Percentiles rank a stretch among this genome's conserved stretches.
These are phyloP conservation scores for Austroboletus novae-zelandiae DNA, from an alignment of 1,284 basidiomycete species.

Conservation along the genomic window DNA sequence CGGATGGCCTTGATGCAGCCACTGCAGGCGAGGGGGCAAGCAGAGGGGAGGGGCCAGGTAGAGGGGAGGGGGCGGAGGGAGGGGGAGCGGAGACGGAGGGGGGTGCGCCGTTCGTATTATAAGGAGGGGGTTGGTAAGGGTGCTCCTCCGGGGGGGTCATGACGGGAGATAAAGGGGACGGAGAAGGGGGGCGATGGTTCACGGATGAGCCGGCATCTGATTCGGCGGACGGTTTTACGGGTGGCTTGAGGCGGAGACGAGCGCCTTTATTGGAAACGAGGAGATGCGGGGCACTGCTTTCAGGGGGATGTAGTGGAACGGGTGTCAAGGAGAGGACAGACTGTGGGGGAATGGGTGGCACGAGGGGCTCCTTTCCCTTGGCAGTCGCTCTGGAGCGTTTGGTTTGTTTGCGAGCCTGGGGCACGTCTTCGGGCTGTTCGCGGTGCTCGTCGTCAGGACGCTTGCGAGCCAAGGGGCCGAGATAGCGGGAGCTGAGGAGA, in stretches of 20 bases:
- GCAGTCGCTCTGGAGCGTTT: slow-evolving; percentile 26
- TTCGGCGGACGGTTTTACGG: slow-evolving; percentile 26
- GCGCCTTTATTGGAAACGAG: slow-evolving; percentile 44
- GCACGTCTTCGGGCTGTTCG: slow-evolving; percentile 39
- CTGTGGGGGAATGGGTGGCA: slow-evolving; percentile 19
- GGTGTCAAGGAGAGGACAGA: slow-evolving; percentile 24
- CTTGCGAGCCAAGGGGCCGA: slow-evolving; percentile 45
- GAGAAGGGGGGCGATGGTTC: slow-evolving; percentile 16
- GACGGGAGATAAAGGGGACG: slow-evolving; percentile 31
- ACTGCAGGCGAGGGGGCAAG: slow-evolving; percentile 19
- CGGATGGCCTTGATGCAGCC: slow-evolving; percentile 36
- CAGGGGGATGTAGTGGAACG: slow-evolving; percentile 17
- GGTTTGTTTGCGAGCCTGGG: slow-evolving; percentile 34
- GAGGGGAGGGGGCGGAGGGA: slow-evolving; percentile 18
- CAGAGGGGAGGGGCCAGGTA: slow-evolving; percentile 22
- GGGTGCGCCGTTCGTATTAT: slow-evolving; percentile 23
- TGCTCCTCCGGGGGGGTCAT: slow-evolving; percentile 29
- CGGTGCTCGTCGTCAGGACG: slow-evolving; percentile 42
- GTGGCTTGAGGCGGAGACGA: slow-evolving; percentile 40
- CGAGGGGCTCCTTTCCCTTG: slow-evolving; percentile 41
- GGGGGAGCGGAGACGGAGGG: slow-evolving; percentile 8
- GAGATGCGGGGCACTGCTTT: slow-evolving; percentile 16
- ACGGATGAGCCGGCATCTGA: slow-evolving; percentile 16
- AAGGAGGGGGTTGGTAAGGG: slow-evolving; percentile 21
- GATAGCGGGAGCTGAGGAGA: slow-evolving; percentile 43